Evolutionary conservation across 768 basidiomycete genomes (phyloP).

Genomic region (Pleurotus tuoliensis): DNA sequence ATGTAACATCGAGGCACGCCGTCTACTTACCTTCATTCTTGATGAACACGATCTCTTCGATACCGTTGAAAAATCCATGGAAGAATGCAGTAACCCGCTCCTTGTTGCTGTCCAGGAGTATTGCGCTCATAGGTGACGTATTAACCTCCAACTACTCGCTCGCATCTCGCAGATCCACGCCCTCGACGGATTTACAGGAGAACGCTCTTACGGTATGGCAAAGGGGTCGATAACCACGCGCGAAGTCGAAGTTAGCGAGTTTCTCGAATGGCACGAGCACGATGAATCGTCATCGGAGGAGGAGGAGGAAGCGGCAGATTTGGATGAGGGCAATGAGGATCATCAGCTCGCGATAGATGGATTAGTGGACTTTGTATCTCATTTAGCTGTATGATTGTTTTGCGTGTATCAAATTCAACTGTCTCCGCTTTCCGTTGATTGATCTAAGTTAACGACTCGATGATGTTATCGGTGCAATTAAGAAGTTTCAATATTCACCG

Average conservation of each 20-base stretch:
- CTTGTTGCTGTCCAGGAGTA: constrained; percentile 3
- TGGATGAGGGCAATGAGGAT: no score
- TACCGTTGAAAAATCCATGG: neutral
- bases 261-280: no score
- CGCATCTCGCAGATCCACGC: constrained; percentile 1
- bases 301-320: no score
- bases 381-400: neutral
- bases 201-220: neutral
- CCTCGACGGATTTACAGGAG: constrained; percentile 6
- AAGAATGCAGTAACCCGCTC: neutral
- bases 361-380: neutral
- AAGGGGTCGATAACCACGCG: neutral
- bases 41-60: constrained; percentile 1
- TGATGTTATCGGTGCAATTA: no score
- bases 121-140: constrained; percentile 1
- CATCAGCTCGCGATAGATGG: neutral
- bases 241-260: no score
- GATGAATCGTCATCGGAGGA: no score
- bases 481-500: no score
- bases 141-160: constrained; percentile 1
- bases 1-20: constrained; percentile 18
- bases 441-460: no score
- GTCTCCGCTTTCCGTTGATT: no score
- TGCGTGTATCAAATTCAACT: no score
- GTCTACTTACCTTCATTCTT: constrained; percentile 12